These are phyloP conservation scores for Tetracentron sinense DNA, from an alignment of 164 flowering plant genomes.

Conservation along the genomic window DNA sequence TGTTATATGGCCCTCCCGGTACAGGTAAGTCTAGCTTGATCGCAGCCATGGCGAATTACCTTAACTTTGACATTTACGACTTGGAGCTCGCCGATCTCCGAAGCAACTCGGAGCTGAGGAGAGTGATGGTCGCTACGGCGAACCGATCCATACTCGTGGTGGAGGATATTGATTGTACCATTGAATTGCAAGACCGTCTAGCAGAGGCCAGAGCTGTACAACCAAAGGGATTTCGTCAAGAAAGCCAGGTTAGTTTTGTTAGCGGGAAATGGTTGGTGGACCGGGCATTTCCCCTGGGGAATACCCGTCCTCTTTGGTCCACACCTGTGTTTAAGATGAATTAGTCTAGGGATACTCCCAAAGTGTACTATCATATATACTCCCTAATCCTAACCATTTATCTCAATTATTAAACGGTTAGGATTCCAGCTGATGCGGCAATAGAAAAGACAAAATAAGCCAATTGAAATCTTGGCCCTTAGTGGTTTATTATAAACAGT, in stretches of 20 bases:
- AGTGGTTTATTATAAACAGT: no score
- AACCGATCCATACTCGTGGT: conserved; percentile 53
- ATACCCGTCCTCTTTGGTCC: no score
- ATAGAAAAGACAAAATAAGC: no score
- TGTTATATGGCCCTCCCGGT: conserved; percentile 70
- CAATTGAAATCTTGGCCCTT: no score
- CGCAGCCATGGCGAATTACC: conserved; percentile 42
- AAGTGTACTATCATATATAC: no score
- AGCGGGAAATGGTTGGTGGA: no score
- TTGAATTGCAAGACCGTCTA: conserved; percentile 27
- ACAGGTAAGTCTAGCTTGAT: conserved; percentile 75
- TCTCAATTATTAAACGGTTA: no score
- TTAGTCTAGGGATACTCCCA: no score
- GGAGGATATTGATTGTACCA: conserved; percentile 54
- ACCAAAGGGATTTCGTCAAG: conserved; percentile 8
- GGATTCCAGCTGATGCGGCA: no score
- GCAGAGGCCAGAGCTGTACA: not conserved
- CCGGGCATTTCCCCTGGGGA: no score
- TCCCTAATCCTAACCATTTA: no score
- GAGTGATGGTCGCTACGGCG: conserved; percentile 16
- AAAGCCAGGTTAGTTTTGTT: conserved; percentile 5
- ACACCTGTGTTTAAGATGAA: no score
- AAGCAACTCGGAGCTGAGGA: conserved; percentile 18
- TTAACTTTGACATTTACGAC: conserved; percentile 31
- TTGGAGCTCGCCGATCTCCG: conserved; percentile 27